A percentile compares a stretch with the other conserved stretches of the same genome.
These are phyloP conservation scores for Litchi chinensis DNA, from an alignment of 345 rosid species.

Conservation along the genomic window DNA sequence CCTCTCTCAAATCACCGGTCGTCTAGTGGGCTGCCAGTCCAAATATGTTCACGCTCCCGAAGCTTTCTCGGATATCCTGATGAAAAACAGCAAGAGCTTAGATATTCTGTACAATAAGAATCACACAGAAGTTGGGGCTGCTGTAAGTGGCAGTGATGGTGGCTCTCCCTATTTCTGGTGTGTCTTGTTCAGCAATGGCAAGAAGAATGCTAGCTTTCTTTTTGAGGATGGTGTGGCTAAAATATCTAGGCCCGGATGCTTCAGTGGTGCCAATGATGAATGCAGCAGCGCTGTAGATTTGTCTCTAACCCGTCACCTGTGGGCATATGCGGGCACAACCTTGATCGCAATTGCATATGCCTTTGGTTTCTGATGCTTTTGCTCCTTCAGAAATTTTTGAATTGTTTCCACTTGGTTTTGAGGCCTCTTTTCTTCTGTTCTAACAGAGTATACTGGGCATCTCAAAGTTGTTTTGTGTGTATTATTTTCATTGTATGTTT, in stretches of 20 bases:
- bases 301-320: constrained; percentile 21
- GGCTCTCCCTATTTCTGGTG: constrained; percentile 80
- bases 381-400: not conserved
- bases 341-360: constrained; percentile 34
- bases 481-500: constrained; percentile 7
- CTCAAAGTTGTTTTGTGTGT: constrained; percentile 11
- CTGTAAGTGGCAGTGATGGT: constrained; percentile 56
- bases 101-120: constrained; percentile 54
- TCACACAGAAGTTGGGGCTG: constrained; percentile 78
- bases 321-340: constrained; percentile 27
- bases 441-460: not conserved
- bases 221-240: constrained; percentile 57
- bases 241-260: constrained; percentile 62
- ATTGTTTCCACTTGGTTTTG: constrained; percentile 20
- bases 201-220: constrained; percentile 55
- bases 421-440: constrained; percentile 6
- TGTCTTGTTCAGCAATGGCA: constrained; percentile 71
- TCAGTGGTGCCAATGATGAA: constrained; percentile 67
- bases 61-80: constrained; percentile 61
- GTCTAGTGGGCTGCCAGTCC: constrained; percentile 63
- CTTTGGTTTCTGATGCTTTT: constrained; percentile 34
- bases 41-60: constrained; percentile 49
- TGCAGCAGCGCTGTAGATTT: constrained; percentile 49
- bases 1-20: constrained; percentile 65
- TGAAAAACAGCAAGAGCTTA: constrained; percentile 53